Evolutionary conservation across 176 grass and related monocot genomes (phyloP), one percentile per base, ranked within the genome.

Genomic region (Pontederia crassipes): DNA sequence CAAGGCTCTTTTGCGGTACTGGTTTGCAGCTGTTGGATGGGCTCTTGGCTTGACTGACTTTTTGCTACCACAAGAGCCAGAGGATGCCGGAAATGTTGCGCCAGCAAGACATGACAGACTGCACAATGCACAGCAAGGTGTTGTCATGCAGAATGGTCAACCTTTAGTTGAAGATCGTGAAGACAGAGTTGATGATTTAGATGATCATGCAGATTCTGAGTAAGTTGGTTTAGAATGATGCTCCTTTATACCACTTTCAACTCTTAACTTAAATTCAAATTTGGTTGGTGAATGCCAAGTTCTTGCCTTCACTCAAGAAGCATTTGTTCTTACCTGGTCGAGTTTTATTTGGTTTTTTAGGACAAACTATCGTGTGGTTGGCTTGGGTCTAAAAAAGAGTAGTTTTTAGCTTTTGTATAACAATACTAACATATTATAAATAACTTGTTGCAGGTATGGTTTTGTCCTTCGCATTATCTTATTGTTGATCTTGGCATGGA

Each of bases 21-120:
- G 94, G 94, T 99, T 99, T 68, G 73, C 81, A 20, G 54, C 67
- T 16, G 88, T 89, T 89, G 94, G 94, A 29, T 99, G 94, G 94
- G 85, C 77, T 20, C 72, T 99, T 69, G 79, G 77, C 46, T 83
- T 99, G 75, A 93, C 88, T 10, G 79, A 86, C 65, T 99, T 89
- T 66, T 80, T 99, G 54, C 77, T 98, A 52, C 84, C 82, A 29
- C 85, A 57, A 64, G 79, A 48, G 65, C 76, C 58, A 56, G 78
- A 89, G 40, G 87, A 98, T 65, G 82, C 85, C 62, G 86, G 84
- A 69, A 98, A 92, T 74, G 77, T 60, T 28, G 83, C 82, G 62
- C 79, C 61, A 55, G 81, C 74, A 49, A 90, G 94, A 81, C 81
- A 79, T 55, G 88, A 89, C 49, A 86, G 82, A 57, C 67, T 66